Evolutionary conservation across 148 eudicot genomes (phyloP).

Genomic region (Talinum fruticosum): DNA sequence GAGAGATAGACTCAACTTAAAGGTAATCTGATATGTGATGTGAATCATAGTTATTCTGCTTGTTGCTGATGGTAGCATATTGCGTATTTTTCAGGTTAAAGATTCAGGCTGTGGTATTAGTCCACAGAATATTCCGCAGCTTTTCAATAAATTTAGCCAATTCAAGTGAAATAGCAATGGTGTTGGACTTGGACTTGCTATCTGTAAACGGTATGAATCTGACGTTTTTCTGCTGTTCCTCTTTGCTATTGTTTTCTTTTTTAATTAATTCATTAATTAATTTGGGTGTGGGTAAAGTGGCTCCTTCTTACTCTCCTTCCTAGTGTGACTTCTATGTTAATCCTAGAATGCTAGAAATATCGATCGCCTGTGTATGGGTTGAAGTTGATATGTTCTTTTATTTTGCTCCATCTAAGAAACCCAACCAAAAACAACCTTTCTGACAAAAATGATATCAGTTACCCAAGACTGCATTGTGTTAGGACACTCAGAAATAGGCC

Average conservation of each 20-base stretch:
- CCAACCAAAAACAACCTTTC: neutral
- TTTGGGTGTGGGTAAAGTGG: neutral
- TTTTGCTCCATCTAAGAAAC: neutral
- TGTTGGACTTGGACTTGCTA: slow-evolving; percentile 87
- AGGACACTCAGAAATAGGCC: slow-evolving; percentile 74
- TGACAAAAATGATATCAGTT: too few species aligned
- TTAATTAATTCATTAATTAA: too few species aligned
- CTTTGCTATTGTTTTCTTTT: neutral
- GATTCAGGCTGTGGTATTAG: slow-evolving; percentile 85
- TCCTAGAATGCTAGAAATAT: neutral
- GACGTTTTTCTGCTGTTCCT: neutral
- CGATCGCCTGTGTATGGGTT: neutral
- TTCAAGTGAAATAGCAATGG: slow-evolving; percentile 41
- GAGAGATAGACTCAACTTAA: neutral
- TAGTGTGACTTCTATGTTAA: neutral
- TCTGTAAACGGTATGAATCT: slow-evolving; percentile 68
- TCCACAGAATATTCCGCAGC: slow-evolving; percentile 58
- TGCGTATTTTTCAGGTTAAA: slow-evolving; percentile 52
- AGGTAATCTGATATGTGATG: neutral
- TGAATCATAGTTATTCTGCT: neutral
- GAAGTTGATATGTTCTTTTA: neutral
- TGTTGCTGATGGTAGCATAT: neutral
- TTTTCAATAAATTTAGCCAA: slow-evolving; percentile 69
- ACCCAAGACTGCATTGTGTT: neutral
- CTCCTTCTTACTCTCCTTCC: neutral